A percentile compares a stretch with the other conserved stretches of the same genome.
These are phyloP conservation scores for Aegilops umbellulata DNA, from an alignment of 176 grass and related monocot genomes.

Conservation along the genomic window DNA sequence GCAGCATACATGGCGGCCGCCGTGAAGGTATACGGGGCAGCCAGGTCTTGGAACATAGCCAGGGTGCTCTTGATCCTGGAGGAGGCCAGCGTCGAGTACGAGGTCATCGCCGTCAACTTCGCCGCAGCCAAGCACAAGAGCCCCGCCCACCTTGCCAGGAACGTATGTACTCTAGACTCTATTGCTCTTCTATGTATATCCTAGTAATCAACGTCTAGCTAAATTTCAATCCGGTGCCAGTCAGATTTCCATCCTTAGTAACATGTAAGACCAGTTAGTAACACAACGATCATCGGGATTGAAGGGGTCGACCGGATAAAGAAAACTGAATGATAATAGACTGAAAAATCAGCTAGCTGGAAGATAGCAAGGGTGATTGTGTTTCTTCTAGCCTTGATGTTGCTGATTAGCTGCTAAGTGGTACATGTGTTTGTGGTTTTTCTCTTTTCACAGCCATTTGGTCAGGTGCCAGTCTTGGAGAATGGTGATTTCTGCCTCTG, in stretches of 20 bases:
- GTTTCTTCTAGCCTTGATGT: not conserved
- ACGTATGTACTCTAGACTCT: not conserved
- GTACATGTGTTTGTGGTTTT: not conserved
- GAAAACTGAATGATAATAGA: too few species aligned
- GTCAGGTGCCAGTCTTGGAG: conserved; percentile 28
- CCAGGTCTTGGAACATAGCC: conserved; percentile 11
- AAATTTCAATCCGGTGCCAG: too few species aligned
- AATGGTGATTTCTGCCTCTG: conserved; percentile 11
- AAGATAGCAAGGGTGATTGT: not conserved
- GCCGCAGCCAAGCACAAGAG: not conserved
- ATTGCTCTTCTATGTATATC: not conserved
- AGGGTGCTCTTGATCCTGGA: conserved; percentile 34
- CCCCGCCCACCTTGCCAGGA: not conserved
- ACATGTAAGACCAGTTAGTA: too few species aligned
- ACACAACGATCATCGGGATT: too few species aligned
- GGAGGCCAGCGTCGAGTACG: conserved; percentile 27
- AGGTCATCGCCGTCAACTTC: conserved; percentile 1
- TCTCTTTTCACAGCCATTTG: conserved; percentile 23
- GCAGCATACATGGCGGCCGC: not conserved
- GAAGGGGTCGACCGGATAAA: too few species aligned
- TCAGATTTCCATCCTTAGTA: too few species aligned
- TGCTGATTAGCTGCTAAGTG: not conserved
- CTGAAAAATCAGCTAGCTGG: too few species aligned
- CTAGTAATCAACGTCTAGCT: not conserved
- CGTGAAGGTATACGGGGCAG: conserved; percentile 29